phyloP scores from a whole-genome alignment of 2,329 filamentous ascomycete genomes.

The Penicillium rolfsii region DNA sequence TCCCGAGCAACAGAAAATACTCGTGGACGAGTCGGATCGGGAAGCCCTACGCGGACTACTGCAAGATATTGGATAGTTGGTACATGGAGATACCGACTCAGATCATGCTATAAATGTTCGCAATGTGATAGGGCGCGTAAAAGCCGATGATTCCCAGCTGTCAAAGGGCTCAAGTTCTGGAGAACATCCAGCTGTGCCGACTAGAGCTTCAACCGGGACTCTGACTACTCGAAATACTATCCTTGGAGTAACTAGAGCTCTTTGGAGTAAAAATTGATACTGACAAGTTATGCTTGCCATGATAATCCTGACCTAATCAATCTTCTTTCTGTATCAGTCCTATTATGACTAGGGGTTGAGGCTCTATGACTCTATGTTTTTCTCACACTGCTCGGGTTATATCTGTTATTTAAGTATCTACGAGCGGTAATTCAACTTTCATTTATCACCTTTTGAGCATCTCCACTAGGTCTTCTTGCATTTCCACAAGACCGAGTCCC shows the following conservation, averaged over 20 bases:
- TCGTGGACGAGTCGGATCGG: not conserved
- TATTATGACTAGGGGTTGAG: not conserved
- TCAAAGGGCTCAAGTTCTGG: not conserved
- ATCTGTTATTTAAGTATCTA: not conserved
- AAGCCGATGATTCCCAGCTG: not conserved
- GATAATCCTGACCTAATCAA: not conserved
- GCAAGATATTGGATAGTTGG: not conserved
- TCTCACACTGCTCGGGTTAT: not conserved
- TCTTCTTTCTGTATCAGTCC: not conserved
- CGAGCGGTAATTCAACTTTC: not conserved
- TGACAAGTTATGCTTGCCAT: not conserved
- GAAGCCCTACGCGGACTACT: not conserved
- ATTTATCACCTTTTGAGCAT: not conserved
- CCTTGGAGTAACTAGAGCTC: not conserved
- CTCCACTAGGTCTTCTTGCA: not conserved
- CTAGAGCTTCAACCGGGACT: not conserved
- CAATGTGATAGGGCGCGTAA: not conserved
- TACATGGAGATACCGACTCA: not conserved
- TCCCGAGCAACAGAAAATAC: not conserved
- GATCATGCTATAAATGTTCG: not conserved
- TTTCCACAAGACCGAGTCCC: too few species aligned
- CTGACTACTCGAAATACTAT: not conserved
- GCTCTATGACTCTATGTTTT: not conserved
- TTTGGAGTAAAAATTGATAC: not conserved
- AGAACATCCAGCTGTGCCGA: not conserved